Conservation (phyloP, 352 stramenopile species). For the Globisporangium alternatum region DNA sequence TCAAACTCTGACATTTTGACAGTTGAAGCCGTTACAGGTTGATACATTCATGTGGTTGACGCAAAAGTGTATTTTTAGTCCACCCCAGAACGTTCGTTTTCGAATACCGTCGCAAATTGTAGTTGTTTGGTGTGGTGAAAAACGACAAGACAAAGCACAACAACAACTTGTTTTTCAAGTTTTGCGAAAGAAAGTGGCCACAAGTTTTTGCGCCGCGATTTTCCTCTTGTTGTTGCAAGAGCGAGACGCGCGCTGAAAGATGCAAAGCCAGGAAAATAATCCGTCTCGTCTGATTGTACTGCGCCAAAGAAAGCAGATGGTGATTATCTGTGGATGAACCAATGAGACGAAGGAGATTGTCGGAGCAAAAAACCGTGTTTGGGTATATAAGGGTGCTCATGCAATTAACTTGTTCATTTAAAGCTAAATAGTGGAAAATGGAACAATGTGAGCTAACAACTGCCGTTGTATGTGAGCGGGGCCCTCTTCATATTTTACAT, state of each 20-base stretch:
- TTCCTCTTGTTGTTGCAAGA: background rate
- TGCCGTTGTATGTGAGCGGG: no score
- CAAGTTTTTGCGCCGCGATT: background rate
- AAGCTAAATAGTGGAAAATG: no score
- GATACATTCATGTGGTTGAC: background rate
- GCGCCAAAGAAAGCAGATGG: conserved; percentile 6
- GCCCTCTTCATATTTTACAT: no score
- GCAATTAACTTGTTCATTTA: no score
- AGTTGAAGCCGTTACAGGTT: background rate
- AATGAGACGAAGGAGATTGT: background rate
- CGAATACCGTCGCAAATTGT: conserved; percentile 5
- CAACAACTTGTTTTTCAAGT: background rate
- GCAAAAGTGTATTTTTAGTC: background rate
- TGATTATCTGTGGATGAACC: background rate
- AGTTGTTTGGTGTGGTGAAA: background rate
- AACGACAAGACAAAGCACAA: background rate
- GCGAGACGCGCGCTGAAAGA: conserved; percentile 1
- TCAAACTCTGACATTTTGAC: conserved; percentile 1
- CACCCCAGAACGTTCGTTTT: conserved; percentile 6
- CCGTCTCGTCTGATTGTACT: conserved; percentile 8
- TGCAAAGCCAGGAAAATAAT: conserved; percentile 3
- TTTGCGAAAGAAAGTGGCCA: background rate
- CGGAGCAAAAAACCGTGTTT: no score
- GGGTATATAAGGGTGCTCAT: no score
- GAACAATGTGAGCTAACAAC: no score